These are phyloP conservation scores for Entonaema liquescens DNA, from an alignment of 495 filamentous ascomycete genomes.

Conservation along the genomic window DNA sequence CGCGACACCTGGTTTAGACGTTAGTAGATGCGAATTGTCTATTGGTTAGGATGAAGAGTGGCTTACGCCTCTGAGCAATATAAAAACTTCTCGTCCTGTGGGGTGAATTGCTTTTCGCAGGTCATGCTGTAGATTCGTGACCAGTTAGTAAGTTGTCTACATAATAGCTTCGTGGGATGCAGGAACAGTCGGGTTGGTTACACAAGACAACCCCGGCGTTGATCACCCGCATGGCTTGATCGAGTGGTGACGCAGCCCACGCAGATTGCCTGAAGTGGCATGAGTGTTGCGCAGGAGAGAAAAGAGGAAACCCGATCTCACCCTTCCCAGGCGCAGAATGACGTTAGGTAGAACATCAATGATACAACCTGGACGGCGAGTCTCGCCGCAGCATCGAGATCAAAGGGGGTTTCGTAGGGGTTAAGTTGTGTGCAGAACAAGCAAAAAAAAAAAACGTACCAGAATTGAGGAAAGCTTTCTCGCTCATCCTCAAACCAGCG, in stretches of 20 bases:
- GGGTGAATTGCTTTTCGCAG: constrained; percentile 61
- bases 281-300: constrained; percentile 25
- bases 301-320: constrained; percentile 31
- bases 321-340: constrained; percentile 36
- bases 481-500: constrained; percentile 59
- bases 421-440: neutral
- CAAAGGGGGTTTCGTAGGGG: neutral
- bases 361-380: constrained; percentile 14
- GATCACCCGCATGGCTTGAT: constrained; percentile 48
- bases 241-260: constrained; percentile 52
- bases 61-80: constrained; percentile 62
- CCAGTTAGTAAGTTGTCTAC: constrained; percentile 37
- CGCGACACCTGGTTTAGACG: constrained; percentile 52
- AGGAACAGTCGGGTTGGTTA: constrained; percentile 51
- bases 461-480: constrained; percentile 61
- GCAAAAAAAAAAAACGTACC: constrained; percentile 49
- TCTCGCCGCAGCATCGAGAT: constrained; percentile 24
- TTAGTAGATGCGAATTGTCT: constrained; percentile 17
- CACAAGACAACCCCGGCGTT: constrained; percentile 48
- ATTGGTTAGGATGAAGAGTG: constrained; percentile 39
- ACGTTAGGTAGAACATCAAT: constrained; percentile 29
- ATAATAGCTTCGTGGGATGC: constrained; percentile 43
- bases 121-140: constrained; percentile 53
- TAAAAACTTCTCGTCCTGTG: constrained; percentile 53
- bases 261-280: constrained; percentile 48